phyloP scores from a whole-genome alignment of 352 stramenopile species.

The Sclerospora graminicola region DNA sequence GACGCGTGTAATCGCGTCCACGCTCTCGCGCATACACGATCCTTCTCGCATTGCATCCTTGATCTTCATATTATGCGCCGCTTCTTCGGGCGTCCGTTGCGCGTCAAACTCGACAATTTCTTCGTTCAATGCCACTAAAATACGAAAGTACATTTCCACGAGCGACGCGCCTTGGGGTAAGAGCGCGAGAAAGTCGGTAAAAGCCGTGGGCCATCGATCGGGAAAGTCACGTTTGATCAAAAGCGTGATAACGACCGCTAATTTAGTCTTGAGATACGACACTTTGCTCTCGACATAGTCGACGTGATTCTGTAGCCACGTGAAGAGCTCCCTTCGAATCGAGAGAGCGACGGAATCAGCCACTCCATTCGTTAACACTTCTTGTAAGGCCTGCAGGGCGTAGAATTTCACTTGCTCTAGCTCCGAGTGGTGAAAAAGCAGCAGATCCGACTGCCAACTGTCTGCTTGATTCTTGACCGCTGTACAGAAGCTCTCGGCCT shows the following conservation, averaged over 20 bases:
- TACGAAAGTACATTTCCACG: conserved; percentile 87
- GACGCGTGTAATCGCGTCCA: conserved; percentile 80
- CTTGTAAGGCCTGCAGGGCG: conserved; percentile 65
- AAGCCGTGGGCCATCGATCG: conserved; percentile 74
- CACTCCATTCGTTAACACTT: conserved; percentile 32
- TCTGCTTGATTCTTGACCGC: conserved; percentile 36
- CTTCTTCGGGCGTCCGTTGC: conserved; percentile 42
- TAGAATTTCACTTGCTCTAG: conserved; percentile 81
- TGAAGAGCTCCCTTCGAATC: conserved; percentile 44
- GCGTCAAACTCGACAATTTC: conserved; percentile 87
- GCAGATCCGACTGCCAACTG: conserved; percentile 49
- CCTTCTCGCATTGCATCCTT: conserved; percentile 84
- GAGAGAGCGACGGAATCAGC: conserved; percentile 35
- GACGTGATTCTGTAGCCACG: conserved; percentile 55
- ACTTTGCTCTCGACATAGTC: conserved; percentile 45
- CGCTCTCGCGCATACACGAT: conserved; percentile 58
- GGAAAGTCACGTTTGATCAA: conserved; percentile 87
- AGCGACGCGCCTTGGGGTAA: conserved; percentile 61
- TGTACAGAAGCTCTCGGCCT: conserved; percentile 64
- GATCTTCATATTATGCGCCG: conserved; percentile 71
- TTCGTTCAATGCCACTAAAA: conserved; percentile 84
- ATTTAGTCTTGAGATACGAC: conserved; percentile 80
- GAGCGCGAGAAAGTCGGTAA: conserved; percentile 72
- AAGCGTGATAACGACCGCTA: conserved; percentile 70
- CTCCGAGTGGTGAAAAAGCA: conserved; percentile 56